Base-by-base conservation (phyloP, 148 eudicot genomes). In the Persicaria tinctoria region DNA sequence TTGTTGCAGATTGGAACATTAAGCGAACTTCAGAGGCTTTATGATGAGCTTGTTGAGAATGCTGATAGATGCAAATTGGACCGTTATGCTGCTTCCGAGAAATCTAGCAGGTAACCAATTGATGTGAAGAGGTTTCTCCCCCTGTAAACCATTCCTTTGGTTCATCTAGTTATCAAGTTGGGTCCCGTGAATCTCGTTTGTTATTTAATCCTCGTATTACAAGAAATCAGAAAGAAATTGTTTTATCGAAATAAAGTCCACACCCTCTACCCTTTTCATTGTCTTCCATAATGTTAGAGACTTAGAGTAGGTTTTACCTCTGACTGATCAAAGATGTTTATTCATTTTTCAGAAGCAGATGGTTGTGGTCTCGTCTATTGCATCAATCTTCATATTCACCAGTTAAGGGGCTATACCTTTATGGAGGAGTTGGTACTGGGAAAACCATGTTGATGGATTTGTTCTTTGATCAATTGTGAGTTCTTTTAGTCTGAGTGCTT, bases 361-460 rank as follows among this genome's bases (percentile, higher is more conserved):
- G 98, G 98, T 78, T 88, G 49, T 94, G 96, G 97, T 84, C 93
- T 27, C 97, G 90, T 78, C 83, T 94, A 56, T 86, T 86, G 74
- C 93, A 95, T 48, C 93, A 89, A 69, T 77, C 88, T 46, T 87
- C 90, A 8, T 74, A 81, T 76, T 82, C 97, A 45, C 98, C 98
- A 4, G 95, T 93, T 69, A 89, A 82, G 83, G 97, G 97, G 74
- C 88, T 93, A 41, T 91, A 91, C 76, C 90, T 91, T 4, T 88
- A 88, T 76, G 97, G 97, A 75, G 98, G 98, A 73, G 98, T 92
- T 46, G 98, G 98, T 75, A 94, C 98, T 8, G 97, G 98, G 48
- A 94, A 94, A 80, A 94, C 98, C 75, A 94, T 94, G 98, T 84
- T 94, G 80, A 94, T 94, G 98, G 98, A 94, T 82, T 81, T 94